A percentile compares a stretch with the other conserved stretches of the same genome.
phyloP scores from a whole-genome alignment of 2,329 filamentous ascomycete species.

The Cladophialophora immunda region DNA sequence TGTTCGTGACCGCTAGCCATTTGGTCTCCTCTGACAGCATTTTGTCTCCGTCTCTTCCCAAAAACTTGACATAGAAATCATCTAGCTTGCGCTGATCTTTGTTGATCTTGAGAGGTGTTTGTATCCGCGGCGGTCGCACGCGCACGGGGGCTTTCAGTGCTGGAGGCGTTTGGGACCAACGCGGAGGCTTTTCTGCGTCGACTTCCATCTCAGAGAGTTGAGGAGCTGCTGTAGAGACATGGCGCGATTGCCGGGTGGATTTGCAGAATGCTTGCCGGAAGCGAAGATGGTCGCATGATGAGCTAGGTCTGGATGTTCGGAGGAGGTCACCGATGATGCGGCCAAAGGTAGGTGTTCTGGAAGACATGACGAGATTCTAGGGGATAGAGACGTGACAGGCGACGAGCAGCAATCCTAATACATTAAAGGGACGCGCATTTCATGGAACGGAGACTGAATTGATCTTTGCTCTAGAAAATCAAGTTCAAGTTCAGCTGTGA shows the following conservation, averaged over 20 bases:
- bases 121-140: slow-evolving; percentile 44
- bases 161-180: slow-evolving; percentile 76
- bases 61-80: slow-evolving; percentile 76
- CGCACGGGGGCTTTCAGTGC: slow-evolving; percentile 73
- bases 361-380: slow-evolving; percentile 18
- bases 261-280: slow-evolving; percentile 27
- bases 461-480: neutral
- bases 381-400: neutral
- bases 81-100: slow-evolving; percentile 77
- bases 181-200: slow-evolving; percentile 51
- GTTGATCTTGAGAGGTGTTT: slow-evolving; percentile 71
- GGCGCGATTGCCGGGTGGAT: slow-evolving; percentile 27
- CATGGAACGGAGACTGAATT: neutral
- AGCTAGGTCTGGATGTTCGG: slow-evolving; percentile 24
- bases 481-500: neutral
- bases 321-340: slow-evolving; percentile 34
- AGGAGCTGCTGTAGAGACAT: slow-evolving; percentile 35
- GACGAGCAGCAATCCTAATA: neutral
- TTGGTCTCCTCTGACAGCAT: slow-evolving; percentile 89
- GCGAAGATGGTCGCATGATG: slow-evolving; percentile 34
- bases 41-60: slow-evolving; percentile 76
- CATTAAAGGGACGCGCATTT: neutral
- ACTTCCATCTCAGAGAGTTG: slow-evolving; percentile 37
- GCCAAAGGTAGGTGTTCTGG: slow-evolving; percentile 18
- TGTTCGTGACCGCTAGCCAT: slow-evolving; percentile 96